A percentile compares a stretch with the other conserved stretches of the same genome.
phyloP scores from a whole-genome alignment of 176 grass and related monocot species.

The Rhipidocladum racemiflorum region DNA sequence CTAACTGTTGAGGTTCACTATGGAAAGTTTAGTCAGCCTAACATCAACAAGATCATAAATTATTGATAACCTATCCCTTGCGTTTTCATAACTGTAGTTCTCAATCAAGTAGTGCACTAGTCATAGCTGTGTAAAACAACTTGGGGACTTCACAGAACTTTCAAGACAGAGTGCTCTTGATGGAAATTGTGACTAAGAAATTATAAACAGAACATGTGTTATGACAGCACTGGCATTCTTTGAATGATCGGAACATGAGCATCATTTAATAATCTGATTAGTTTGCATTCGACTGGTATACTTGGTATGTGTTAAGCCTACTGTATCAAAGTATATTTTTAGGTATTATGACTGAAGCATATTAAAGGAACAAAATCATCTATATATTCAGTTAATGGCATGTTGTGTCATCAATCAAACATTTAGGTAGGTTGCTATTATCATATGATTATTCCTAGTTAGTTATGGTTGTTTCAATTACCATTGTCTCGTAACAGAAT shows the following conservation, averaged over 20 bases:
- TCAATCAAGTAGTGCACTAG: not conserved
- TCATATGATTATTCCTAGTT: conserved; percentile 1
- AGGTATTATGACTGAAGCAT: not conserved
- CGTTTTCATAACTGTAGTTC: not conserved
- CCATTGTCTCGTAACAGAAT: not conserved
- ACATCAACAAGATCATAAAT: not conserved
- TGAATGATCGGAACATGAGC: not conserved
- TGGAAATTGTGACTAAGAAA: not conserved
- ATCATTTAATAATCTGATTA: not conserved
- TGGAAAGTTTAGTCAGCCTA: too few species aligned
- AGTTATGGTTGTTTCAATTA: conserved; percentile 6
- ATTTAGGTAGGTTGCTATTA: not conserved
- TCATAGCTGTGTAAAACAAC: not conserved
- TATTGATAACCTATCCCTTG: not conserved
- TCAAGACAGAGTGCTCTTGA: not conserved
- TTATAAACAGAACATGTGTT: not conserved
- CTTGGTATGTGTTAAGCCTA: not conserved
- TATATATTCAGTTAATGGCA: not conserved
- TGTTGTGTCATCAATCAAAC: not conserved
- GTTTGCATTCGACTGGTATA: not conserved
- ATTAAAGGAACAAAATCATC: not conserved
- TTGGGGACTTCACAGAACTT: not conserved
- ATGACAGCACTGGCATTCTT: not conserved
- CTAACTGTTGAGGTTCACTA: too few species aligned
- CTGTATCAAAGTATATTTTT: not conserved